Conservation (phyloP, 805 yeast genomes). For the Metahyphopichia silvanorum region DNA sequence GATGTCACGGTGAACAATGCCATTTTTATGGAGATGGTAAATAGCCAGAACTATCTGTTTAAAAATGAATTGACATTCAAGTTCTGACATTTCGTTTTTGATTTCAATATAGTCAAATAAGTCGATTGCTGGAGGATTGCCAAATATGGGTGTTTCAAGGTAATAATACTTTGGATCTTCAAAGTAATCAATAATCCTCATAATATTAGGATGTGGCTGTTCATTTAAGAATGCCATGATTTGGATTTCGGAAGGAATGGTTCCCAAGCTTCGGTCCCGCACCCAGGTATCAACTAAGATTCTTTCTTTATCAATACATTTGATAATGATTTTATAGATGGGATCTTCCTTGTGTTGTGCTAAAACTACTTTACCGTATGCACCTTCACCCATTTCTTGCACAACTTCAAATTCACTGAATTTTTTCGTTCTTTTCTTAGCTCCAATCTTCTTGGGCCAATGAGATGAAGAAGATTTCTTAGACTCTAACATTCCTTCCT, state of each 20-base stretch:
- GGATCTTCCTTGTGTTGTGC: conserved; percentile 66
- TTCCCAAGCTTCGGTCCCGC: conserved; percentile 84
- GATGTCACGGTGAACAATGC: conserved; percentile 90
- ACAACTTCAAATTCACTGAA: conserved; percentile 67
- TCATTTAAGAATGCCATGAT: conserved; percentile 78
- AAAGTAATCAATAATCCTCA: conserved; percentile 83
- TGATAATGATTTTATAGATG: conserved; percentile 68
- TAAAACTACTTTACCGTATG: conserved; percentile 89
- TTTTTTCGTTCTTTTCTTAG: conserved; percentile 64
- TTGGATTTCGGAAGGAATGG: conserved; percentile 95
- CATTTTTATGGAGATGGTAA: conserved; percentile 76
- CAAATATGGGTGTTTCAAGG: conserved; percentile 88
- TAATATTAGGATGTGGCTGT: conserved; percentile 83
- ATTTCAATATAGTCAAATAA: conserved; percentile 89
- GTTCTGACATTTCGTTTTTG: conserved; percentile 74
- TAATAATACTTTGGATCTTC: conserved; percentile 90
- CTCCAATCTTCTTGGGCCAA: conserved; percentile 59
- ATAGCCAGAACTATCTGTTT: conserved; percentile 77
- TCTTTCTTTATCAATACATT: conserved; percentile 87
- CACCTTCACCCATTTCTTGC: conserved; percentile 91
- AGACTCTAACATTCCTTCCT: conserved; percentile 41
- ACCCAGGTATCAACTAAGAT: conserved; percentile 98
- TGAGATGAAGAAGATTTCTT: conserved; percentile 32
- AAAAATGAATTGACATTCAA: conserved; percentile 74
- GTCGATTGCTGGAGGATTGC: conserved; percentile 86